Base-by-base conservation (phyloP, 257 asterid genomes). In the Nicotiana paniculata region DNA sequence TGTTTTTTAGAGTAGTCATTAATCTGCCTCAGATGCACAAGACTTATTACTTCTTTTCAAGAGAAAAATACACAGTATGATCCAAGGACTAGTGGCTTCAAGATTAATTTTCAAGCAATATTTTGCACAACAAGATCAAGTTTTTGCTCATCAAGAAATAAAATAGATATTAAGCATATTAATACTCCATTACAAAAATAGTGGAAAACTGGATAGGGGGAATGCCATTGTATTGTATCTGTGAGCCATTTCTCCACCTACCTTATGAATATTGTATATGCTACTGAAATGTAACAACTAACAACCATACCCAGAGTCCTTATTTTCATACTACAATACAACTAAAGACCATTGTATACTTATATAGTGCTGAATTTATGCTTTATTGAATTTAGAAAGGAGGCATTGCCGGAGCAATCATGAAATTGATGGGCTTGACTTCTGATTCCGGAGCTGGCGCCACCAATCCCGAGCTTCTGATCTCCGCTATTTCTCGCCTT, bases 401-500 rank as follows among this genome's bases (percentile, higher is more conserved):
- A 37, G 93, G 43, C 62, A 65, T 13, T 51, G 91, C 84, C 3
- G 95, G 97, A 11, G 89, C 86, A 64, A 69, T 43, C 16, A 69
- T 9, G 81, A 79, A 83, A 48, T 58, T 54, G 15, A 43, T 77
- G 9, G 77, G 62, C 68, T 79, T 64, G 8, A 58, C 83, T 21
- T 39, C 81, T n/a, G 90, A 86, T 53, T 10, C 88, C 0, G 96
- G 94, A 1, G 88, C 90, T 3, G 89, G 90, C 30, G 92, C 91
- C 1, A 77, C 89, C 13, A 37, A 80, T 39, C 94, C 97, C 0
- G 93, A 94, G 91, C 97, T 94, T 9, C 85, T 83, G 0, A 94
- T 86, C 81, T 94, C 98, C 2, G 81, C 81, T 94, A 94, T 90
- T 81, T 84, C 92, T 4, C 98, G 89, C 1, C 95, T 86, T 1